Conservation (phyloP, 352 stramenopile genomes). For the Lagenidium giganteum region DNA sequence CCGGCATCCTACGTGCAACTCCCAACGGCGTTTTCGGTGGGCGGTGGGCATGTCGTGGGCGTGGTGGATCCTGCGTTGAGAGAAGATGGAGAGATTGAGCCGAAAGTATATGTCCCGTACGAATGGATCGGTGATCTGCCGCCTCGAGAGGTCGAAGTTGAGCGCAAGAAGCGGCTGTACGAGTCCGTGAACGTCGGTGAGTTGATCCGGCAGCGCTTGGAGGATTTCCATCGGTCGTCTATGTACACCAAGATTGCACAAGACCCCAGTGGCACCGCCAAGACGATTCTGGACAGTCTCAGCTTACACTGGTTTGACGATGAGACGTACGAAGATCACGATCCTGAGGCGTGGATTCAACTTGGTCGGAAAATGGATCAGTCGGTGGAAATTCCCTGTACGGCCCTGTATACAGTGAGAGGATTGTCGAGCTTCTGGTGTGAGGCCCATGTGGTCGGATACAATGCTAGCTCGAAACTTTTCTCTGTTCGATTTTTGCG, state of each 20-base stretch:
- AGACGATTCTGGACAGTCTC: slow-evolving; percentile 48
- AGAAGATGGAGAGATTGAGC: slow-evolving; percentile 34
- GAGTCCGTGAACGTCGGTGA: slow-evolving; percentile 28
- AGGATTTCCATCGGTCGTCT: slow-evolving; percentile 22
- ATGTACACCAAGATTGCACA: slow-evolving; percentile 24
- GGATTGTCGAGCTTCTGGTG: slow-evolving; percentile 60
- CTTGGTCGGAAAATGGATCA: slow-evolving; percentile 42
- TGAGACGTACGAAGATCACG: slow-evolving; percentile 71
- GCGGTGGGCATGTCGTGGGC: slow-evolving; percentile 16
- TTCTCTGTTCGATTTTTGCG: slow-evolving; percentile 66
- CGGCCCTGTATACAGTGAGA: slow-evolving; percentile 56
- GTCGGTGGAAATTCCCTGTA: slow-evolving; percentile 63
- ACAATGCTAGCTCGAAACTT: slow-evolving; percentile 26
- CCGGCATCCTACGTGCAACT: slow-evolving; percentile 21
- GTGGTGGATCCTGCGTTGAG: slow-evolving; percentile 19
- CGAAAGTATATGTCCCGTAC: slow-evolving; percentile 47
- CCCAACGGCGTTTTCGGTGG: slow-evolving; percentile 19
- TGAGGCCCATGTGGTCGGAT: slow-evolving; percentile 54
- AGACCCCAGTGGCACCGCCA: slow-evolving; percentile 23
- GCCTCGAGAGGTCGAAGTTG: slow-evolving; percentile 39
- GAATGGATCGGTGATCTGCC: slow-evolving; percentile 24
- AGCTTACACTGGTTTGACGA: slow-evolving; percentile 76
- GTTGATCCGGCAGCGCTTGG: slow-evolving; percentile 22
- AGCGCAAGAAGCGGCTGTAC: slow-evolving; percentile 36
- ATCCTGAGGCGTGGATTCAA: slow-evolving; percentile 53